A percentile compares a stretch with the other conserved stretches of the same genome.
These are phyloP conservation scores for Phytopythium chamaehyphon DNA, from an alignment of 352 stramenopile species.

Conservation along the genomic window DNA sequence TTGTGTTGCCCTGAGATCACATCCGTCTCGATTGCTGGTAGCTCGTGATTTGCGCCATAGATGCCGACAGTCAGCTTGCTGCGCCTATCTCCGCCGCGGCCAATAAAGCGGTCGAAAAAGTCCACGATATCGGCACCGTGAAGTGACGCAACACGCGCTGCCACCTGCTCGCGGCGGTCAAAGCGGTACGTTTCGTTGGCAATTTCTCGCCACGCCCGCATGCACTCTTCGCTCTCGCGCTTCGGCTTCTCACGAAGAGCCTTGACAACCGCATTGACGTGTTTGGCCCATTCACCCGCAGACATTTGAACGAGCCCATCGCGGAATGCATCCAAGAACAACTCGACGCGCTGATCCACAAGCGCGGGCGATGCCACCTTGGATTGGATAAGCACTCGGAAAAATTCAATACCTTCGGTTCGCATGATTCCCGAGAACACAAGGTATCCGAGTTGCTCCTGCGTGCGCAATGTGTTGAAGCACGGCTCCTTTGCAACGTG, in stretches of 20 bases:
- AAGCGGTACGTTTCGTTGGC: conserved; percentile 65
- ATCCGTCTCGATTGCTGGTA: conserved; percentile 22
- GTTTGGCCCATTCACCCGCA: conserved; percentile 31
- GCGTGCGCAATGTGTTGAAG: conserved; percentile 92
- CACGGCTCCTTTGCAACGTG: conserved; percentile 88
- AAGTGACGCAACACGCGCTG: conserved; percentile 39
- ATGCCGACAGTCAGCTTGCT: conserved; percentile 55
- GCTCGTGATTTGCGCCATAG: conserved; percentile 47
- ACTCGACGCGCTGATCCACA: conserved; percentile 70
- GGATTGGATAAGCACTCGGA: conserved; percentile 82
- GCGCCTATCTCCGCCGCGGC: conserved; percentile 16
- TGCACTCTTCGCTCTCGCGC: conserved; percentile 61
- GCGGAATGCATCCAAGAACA: conserved; percentile 56
- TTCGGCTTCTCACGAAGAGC: conserved; percentile 64
- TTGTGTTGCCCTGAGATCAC: not conserved
- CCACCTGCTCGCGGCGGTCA: conserved; percentile 47
- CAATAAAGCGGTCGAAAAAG: conserved; percentile 65
- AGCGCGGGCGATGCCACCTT: conserved; percentile 57
- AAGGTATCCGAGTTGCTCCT: conserved; percentile 91
- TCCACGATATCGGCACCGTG: conserved; percentile 42
- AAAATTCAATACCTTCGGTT: conserved; percentile 51
- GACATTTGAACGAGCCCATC: conserved; percentile 31
- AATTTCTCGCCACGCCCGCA: conserved; percentile 64
- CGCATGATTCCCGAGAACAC: conserved; percentile 60
- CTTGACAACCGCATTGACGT: conserved; percentile 61